Percentiles rank a stretch among this genome's conserved stretches.
Conservation (phyloP, 768 basidiomycete species). For the Tubosaeta sp. region DNA sequence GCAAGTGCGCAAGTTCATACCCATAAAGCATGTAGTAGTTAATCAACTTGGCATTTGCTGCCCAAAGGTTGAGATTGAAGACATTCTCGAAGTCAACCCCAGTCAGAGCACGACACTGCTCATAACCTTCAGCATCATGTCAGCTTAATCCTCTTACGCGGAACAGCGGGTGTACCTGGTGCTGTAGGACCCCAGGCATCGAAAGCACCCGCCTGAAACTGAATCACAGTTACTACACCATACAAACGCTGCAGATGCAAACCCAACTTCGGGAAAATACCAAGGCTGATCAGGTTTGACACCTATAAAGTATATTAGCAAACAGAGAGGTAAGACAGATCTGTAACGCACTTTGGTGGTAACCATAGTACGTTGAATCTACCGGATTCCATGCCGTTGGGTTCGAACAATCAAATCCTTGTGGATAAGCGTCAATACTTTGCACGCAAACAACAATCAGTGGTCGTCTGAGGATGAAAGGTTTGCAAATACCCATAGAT, state of each 20-base stretch:
- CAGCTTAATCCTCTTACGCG: not conserved
- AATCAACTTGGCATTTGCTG: slow-evolving; percentile 75
- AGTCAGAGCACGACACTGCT: slow-evolving; percentile 59
- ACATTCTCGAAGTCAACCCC: slow-evolving; percentile 75
- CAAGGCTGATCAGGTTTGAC: slow-evolving; percentile 50
- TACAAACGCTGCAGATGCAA: not conserved
- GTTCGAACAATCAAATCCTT: slow-evolving; percentile 77
- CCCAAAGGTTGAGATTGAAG: slow-evolving; percentile 75
- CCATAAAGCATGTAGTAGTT: slow-evolving; percentile 86
- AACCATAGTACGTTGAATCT: slow-evolving; percentile 57
- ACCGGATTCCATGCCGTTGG: slow-evolving; percentile 64
- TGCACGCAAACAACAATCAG: not conserved
- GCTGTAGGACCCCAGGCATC: slow-evolving; percentile 79
- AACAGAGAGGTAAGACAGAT: not conserved
- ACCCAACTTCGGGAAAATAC: slow-evolving; percentile 65
- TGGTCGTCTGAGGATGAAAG: not conserved
- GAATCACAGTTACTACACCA: slow-evolving; percentile 18
- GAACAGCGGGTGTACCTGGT: slow-evolving; percentile 42
- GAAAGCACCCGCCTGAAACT: slow-evolving; percentile 73
- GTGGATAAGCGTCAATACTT: slow-evolving; percentile 68
- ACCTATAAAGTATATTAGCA: slow-evolving; percentile 35
- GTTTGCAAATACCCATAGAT: slow-evolving; percentile 49
- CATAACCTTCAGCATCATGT: slow-evolving; percentile 45
- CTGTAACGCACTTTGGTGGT: slow-evolving; percentile 42
- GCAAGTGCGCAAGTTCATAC: slow-evolving; percentile 31